Evolutionary conservation across 176 grass and related monocot genomes (phyloP).

Genomic region (Hsuehochloa calcarea): DNA sequence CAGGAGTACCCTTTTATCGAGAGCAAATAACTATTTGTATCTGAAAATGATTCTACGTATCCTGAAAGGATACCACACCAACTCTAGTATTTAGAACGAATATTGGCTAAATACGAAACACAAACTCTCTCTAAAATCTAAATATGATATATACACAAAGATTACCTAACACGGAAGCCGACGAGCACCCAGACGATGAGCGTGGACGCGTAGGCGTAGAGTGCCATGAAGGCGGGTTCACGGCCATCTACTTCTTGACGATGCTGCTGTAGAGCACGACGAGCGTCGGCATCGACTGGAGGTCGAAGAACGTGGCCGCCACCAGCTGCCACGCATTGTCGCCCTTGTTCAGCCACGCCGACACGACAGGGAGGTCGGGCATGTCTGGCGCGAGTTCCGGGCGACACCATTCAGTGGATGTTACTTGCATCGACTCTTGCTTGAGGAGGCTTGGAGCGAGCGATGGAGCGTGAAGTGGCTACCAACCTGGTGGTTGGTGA

Average conservation of each 20-base stretch:
- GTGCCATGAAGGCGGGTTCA: conserved; percentile 17
- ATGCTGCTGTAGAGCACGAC: conserved; percentile 71
- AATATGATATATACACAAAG: too few species aligned
- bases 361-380: conserved; percentile 26
- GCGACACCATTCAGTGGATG: conserved; percentile 15
- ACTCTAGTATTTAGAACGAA: too few species aligned
- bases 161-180: too few species aligned
- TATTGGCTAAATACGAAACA: too few species aligned
- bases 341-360: conserved; percentile 69
- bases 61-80: too few species aligned
- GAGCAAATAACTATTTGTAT: too few species aligned
- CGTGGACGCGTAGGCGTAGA: too few species aligned
- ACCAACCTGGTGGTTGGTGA: background rate
- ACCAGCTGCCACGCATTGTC: conserved; percentile 80
- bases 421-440: background rate
- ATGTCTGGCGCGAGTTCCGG: conserved; percentile 32
- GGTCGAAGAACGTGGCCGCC: conserved; percentile 68
- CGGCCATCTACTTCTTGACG: conserved; percentile 79
- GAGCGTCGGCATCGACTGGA: conserved; percentile 68
- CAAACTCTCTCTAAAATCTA: too few species aligned
- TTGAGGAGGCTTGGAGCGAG: background rate
- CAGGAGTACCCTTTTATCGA: too few species aligned
- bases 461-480: background rate
- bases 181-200: too few species aligned
- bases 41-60: too few species aligned